Evolutionary conservation across 176 grass and related monocot genomes (phyloP).

Genomic region (Otatea glauca): DNA sequence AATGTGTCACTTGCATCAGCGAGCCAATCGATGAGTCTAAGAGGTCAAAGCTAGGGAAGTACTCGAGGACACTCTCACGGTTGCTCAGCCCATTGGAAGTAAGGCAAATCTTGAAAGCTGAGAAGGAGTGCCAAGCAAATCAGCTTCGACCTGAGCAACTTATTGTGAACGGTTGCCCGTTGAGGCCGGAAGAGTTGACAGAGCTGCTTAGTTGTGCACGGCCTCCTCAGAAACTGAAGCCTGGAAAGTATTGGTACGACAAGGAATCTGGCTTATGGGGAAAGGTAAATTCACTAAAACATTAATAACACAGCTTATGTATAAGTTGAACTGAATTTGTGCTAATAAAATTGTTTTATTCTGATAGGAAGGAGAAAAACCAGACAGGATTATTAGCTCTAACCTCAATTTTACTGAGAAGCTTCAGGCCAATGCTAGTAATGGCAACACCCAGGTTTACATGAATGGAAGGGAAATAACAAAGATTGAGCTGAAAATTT

Average conservation of each 20-base stretch:
- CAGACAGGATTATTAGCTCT: constrained; percentile 77
- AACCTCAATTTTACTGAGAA: constrained; percentile 87
- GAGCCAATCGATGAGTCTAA: constrained; percentile 82
- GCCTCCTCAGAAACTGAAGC: constrained; percentile 84
- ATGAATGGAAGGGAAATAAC: constrained; percentile 94
- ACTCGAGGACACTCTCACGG: constrained; percentile 64
- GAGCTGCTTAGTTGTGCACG: constrained; percentile 78
- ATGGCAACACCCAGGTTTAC: constrained; percentile 88
- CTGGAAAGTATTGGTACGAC: constrained; percentile 94
- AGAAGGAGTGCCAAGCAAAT: constrained; percentile 93
- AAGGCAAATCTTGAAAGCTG: constrained; percentile 92
- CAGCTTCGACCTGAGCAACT: constrained; percentile 90
- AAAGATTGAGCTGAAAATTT: constrained; percentile 75
- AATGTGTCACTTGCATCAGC: constrained; percentile 81
- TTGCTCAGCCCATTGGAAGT: constrained; percentile 88
- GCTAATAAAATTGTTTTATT: constrained; percentile 32
- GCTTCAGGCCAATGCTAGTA: constrained; percentile 82
- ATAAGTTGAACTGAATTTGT: background rate
- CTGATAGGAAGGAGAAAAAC: constrained; percentile 84
- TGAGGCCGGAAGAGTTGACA: constrained; percentile 75
- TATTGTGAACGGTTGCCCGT: constrained; percentile 69
- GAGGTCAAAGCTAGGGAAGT: constrained; percentile 82
- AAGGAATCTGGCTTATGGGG: constrained; percentile 97
- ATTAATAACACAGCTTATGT: background rate
- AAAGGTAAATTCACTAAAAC: constrained; percentile 56